These are phyloP conservation scores for Chenopodium album DNA, from an alignment of 148 eudicot species.

Conservation along the genomic window DNA sequence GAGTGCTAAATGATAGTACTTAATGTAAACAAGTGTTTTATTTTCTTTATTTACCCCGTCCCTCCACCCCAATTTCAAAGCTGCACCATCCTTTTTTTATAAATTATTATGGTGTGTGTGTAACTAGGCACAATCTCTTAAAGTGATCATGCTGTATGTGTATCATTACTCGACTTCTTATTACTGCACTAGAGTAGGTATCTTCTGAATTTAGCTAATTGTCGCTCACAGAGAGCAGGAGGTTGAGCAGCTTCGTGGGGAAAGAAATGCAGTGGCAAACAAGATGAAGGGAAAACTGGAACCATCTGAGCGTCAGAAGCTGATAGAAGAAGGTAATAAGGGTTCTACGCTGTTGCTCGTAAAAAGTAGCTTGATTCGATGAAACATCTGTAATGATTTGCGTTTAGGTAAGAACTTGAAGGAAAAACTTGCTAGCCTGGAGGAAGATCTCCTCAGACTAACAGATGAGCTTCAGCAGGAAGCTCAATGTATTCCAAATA, in stretches of 20 bases:
- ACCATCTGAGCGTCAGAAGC: slow-evolving; percentile 73
- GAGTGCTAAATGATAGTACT: neutral
- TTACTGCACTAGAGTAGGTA: slow-evolving; percentile 30
- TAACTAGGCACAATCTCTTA: neutral
- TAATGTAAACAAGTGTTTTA: neutral
- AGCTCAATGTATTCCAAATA: slow-evolving; percentile 91
- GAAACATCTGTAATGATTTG: slow-evolving; percentile 14
- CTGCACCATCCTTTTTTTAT: neutral
- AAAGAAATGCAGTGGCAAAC: slow-evolving; percentile 90
- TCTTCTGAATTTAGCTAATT: slow-evolving; percentile 64
- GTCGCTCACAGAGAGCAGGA: slow-evolving; percentile 87
- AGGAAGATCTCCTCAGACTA: slow-evolving; percentile 72
- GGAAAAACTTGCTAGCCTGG: slow-evolving; percentile 67
- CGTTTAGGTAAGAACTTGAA: slow-evolving; percentile 72
- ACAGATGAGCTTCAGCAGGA: slow-evolving; percentile 90
- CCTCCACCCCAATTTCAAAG: neutral
- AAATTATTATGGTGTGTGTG: too few relatives aligned
- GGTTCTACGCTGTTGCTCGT: slow-evolving; percentile 15
- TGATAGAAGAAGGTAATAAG: slow-evolving; percentile 76
- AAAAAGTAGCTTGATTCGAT: neutral
- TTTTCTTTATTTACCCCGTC: neutral
- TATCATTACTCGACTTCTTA: neutral
- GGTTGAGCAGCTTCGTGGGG: slow-evolving; percentile 86
- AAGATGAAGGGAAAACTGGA: slow-evolving; percentile 92
- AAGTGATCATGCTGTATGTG: neutral